Evolutionary conservation across 179 eudicot species (phyloP).

Genomic region (Patellifolia procumbens): DNA sequence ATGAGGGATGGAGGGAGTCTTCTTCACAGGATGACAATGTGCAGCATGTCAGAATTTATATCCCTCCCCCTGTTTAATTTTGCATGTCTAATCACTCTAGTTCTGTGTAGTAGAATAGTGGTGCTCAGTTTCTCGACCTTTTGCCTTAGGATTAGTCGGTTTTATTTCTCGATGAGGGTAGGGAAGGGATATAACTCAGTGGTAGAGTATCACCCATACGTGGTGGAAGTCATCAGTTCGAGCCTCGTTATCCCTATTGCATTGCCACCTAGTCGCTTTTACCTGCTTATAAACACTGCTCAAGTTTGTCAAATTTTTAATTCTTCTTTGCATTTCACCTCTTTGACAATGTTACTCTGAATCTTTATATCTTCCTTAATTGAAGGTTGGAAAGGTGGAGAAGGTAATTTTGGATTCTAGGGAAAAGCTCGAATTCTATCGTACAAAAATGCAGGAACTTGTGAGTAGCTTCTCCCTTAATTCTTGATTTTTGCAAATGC

Average conservation of each 20-base stretch:
- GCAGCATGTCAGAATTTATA: too few relatives aligned
- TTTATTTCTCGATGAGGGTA: too few relatives aligned
- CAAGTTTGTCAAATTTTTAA: neutral
- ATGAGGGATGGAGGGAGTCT: too few relatives aligned
- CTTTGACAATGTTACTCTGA: neutral
- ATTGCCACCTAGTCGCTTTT: neutral
- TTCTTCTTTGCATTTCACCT: neutral
- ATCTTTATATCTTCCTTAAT: slow-evolving; percentile 17
- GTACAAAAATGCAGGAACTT: slow-evolving; percentile 96
- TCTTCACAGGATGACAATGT: too few relatives aligned
- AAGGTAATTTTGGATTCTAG: slow-evolving; percentile 77
- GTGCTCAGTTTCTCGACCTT: too few relatives aligned
- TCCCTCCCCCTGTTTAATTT: neutral
- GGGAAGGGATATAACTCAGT: too few relatives aligned
- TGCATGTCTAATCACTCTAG: neutral
- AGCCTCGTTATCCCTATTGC: too few relatives aligned
- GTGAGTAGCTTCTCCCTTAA: slow-evolving; percentile 50
- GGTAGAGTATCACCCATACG: too few relatives aligned
- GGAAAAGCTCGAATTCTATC: slow-evolving; percentile 83
- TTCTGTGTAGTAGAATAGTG: too few relatives aligned
- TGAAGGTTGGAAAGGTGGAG: slow-evolving; percentile 76
- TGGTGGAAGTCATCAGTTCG: too few relatives aligned
- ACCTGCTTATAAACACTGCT: neutral
- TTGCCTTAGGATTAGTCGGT: too few relatives aligned
- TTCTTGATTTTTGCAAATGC: neutral